Percentiles rank a stretch among this genome's conserved stretches.
Evolutionary conservation across 345 rosid species (phyloP).

Genomic region (Boechera divaricarpa): DNA sequence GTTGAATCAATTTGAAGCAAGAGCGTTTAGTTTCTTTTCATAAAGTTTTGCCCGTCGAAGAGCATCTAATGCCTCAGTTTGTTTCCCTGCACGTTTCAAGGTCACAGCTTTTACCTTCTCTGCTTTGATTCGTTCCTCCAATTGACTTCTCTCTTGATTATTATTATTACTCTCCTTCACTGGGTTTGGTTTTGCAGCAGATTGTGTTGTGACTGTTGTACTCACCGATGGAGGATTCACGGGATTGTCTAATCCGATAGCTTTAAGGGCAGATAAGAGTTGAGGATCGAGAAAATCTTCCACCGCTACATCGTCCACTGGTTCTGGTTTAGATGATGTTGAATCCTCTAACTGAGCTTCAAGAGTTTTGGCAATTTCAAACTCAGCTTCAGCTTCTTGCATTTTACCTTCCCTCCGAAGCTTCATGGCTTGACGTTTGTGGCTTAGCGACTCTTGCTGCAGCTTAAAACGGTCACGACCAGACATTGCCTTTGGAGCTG

Average conservation of each 20-base stretch:
- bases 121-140: constrained; percentile 79
- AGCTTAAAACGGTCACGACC: constrained; percentile 84
- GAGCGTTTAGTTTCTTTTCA: constrained; percentile 71
- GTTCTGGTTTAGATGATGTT: constrained; percentile 49
- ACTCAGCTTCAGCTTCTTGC: constrained; percentile 92
- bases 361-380: constrained; percentile 85
- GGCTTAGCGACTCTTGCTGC: constrained; percentile 86
- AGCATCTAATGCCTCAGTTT: constrained; percentile 88
- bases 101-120: constrained; percentile 81
- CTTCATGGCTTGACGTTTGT: constrained; percentile 88
- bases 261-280: constrained; percentile 78
- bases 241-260: constrained; percentile 67
- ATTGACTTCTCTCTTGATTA: constrained; percentile 58
- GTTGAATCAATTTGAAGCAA: constrained; percentile 44
- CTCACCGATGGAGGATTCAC: constrained; percentile 32
- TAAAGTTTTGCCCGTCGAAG: constrained; percentile 73
- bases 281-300: constrained; percentile 97
- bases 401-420: constrained; percentile 78
- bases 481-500: constrained; percentile 65
- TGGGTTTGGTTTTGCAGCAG: constrained; percentile 25
- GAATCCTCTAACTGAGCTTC: constrained; percentile 83
- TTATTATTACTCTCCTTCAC: constrained; percentile 46
- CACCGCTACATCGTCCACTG: constrained; percentile 54
- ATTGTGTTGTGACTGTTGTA: constrained; percentile 37
- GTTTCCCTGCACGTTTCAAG: constrained; percentile 83